Conservation (phyloP, 768 basidiomycete species). For the Suillus decipiens region DNA sequence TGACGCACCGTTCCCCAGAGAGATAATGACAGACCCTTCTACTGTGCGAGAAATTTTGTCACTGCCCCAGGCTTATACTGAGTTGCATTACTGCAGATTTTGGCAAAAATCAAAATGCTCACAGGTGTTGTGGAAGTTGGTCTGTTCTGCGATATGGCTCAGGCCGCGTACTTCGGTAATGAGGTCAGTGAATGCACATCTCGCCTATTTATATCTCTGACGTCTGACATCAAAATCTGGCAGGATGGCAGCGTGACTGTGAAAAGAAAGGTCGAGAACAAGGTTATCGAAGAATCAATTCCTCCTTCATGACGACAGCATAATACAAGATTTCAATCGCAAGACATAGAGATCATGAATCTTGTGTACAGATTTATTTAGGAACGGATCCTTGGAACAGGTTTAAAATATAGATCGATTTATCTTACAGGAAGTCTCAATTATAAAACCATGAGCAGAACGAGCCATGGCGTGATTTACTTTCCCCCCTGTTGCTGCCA, state of each 20-base stretch:
- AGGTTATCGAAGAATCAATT: slow-evolving; percentile 24
- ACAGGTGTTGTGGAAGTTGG: slow-evolving; percentile 99
- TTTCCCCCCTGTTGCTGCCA: background rate
- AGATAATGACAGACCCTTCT: slow-evolving; percentile 66
- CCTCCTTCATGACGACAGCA: slow-evolving; percentile 1
- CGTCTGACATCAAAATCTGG: background rate
- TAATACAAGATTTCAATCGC: background rate
- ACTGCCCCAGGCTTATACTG: background rate
- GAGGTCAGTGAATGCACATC: slow-evolving; percentile 44
- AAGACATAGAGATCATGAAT: too few relatives aligned
- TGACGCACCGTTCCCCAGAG: slow-evolving; percentile 85
- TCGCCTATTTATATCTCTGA: background rate
- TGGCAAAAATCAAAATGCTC: slow-evolving; percentile 85
- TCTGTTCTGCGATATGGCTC: slow-evolving; percentile 90
- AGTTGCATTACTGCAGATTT: slow-evolving; percentile 48
- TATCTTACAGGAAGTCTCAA: background rate
- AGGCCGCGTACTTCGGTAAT: slow-evolving; percentile 97
- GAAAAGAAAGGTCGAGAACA: slow-evolving; percentile 38
- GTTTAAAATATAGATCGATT: background rate
- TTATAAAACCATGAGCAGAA: background rate
- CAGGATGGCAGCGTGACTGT: slow-evolving; percentile 75
- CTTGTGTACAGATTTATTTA: background rate
- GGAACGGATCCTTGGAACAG: background rate
- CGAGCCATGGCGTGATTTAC: background rate
- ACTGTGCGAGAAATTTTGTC: slow-evolving; percentile 41